Base-by-base conservation (phyloP, 805 yeast genomes). In the Ogataea trehaloabstinens region DNA sequence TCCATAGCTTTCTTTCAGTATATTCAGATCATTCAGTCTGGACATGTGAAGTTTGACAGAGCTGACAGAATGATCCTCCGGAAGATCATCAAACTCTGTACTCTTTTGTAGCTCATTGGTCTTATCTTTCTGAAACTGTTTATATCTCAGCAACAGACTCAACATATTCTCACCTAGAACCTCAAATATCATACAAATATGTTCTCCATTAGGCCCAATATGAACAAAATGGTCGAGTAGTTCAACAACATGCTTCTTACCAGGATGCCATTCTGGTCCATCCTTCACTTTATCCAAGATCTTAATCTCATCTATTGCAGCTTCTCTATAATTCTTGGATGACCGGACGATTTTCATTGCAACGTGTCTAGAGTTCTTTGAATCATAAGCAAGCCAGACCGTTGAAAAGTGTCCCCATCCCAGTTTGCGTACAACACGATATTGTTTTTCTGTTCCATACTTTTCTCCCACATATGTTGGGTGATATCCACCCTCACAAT, bases 321-420 rank as follows among this genome's bases (percentile, higher is more conserved):
- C 80, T 45, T 78, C 81, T 15, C 71, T 62, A 56, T 77, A 80
- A 53, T 68, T 70, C 24, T 64, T 57, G 19, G 74, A 68, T 2
- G 81, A 70, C 44, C 79, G 68, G 15, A 80, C 83, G 45, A 80
- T 73, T 52, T 80, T 80, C 48, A 80, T 66, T 17, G 85, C 85
- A 41, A 76, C 82, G 49, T 76, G 81, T 20, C 65, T 53, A 13
- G 64, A 63, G 12, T 51, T 30, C 3, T 47, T 39, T 2, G 58
- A 45, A 37, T 72, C 74, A 35, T 55, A 59, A 1, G 83, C 83
- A 20, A 80, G 57, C 85, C 85, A 80, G n/a, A 80, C 86, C 1
- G 85, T 79, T 28, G 82, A 75, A 49, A 80, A 80, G 52, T 80
- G 84, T 24, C 87, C 86, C 84, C 84, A 78, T 3, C 87, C 87